A percentile compares a stretch with the other conserved stretches of the same genome.
Conservation (phyloP, 139 green algal species). For the Volvox reticuliferus region DNA sequence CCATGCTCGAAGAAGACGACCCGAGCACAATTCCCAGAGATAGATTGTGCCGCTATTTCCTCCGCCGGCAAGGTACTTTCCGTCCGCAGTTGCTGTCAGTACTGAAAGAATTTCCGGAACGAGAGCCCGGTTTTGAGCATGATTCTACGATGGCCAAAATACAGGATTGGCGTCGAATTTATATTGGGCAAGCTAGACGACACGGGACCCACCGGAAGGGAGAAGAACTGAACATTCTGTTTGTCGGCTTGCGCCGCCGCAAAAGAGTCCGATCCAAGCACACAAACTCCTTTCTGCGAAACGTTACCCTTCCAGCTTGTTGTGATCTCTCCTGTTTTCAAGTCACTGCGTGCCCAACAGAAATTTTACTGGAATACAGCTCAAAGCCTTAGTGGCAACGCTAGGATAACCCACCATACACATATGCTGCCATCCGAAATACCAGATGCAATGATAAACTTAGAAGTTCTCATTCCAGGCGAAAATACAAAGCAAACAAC, state of each 20-base stretch:
- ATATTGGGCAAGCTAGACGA: too few species aligned
- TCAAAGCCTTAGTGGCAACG: background rate
- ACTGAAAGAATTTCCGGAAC: slow-evolving; percentile 68
- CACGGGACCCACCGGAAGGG: slow-evolving; percentile 76
- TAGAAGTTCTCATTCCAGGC: background rate
- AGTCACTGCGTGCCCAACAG: slow-evolving; percentile 69
- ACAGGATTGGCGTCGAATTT: too few species aligned
- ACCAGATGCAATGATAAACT: background rate
- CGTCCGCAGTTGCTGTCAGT: slow-evolving; percentile 71
- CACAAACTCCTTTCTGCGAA: slow-evolving; percentile 64
- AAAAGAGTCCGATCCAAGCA: slow-evolving; percentile 81
- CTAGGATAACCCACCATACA: background rate
- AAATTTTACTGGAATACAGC: background rate
- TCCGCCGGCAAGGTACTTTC: slow-evolving; percentile 72
- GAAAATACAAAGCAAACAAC: background rate
- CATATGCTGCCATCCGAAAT: background rate
- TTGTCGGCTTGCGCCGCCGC: slow-evolving; percentile 73
- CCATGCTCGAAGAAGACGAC: slow-evolving; percentile 87
- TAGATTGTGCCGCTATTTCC: slow-evolving; percentile 77
- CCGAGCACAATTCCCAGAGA: slow-evolving; percentile 84
- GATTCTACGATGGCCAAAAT: slow-evolving; percentile 69
- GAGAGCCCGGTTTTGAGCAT: slow-evolving; percentile 81
- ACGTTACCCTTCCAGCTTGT: slow-evolving; percentile 75
- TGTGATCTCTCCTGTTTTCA: slow-evolving; percentile 75
- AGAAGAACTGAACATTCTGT: slow-evolving; percentile 82